phyloP scores from a whole-genome alignment of 73 alveolate species.

The Breviolum minutum region DNA sequence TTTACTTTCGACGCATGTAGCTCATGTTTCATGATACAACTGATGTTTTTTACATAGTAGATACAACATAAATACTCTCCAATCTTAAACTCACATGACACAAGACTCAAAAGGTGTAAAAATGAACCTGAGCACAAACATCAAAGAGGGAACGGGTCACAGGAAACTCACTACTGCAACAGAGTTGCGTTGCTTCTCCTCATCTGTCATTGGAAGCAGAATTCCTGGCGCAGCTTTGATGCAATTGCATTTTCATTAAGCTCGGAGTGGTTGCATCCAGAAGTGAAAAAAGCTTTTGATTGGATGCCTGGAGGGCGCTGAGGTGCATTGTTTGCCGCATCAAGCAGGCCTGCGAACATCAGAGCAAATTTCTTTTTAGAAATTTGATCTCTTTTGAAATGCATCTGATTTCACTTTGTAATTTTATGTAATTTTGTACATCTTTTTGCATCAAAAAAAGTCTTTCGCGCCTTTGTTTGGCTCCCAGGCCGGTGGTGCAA shows the following conservation, averaged over 20 bases:
- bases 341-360: background rate
- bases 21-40: no score
- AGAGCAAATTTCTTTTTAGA: background rate
- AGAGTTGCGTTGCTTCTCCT: constrained; percentile 71
- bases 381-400: background rate
- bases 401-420: background rate
- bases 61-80: no score
- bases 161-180: background rate
- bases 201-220: constrained; percentile 79
- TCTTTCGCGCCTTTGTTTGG: constrained; percentile 32
- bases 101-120: no score
- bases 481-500: constrained; percentile 77
- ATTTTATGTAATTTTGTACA: no score
- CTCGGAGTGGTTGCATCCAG: no score
- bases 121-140: no score
- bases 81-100: no score
- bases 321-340: constrained; percentile 19
- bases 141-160: no score
- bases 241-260: background rate
- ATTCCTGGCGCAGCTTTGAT: background rate
- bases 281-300: background rate
- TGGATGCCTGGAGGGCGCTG: constrained; percentile 52
- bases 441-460: background rate
- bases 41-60: no score
- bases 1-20: no score